Evolutionary conservation across 768 basidiomycete species (phyloP), one percentile per base, ranked within the genome.

Genomic region (Russula brevipes): DNA sequence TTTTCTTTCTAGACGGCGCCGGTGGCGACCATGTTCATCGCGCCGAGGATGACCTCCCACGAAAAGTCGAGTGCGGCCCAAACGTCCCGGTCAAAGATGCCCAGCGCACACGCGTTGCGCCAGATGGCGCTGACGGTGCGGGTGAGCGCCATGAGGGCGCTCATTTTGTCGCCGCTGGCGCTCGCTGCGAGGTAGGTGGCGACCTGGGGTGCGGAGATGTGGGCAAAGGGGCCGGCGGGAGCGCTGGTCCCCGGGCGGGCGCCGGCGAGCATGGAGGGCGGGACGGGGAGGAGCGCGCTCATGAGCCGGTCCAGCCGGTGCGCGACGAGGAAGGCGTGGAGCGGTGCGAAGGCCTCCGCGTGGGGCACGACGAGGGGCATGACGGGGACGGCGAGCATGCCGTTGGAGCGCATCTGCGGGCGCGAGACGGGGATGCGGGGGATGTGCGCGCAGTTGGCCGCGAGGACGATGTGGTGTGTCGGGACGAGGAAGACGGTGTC

Each of bases 351-450:
- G 0, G 88, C 83, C 2, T 81, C 79, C 0, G 88, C 83, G 2
- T 87, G 85, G 2, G 91, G 90, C 12, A 93, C 78, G 46, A 82
- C 78, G 68, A 93, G 74, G 2, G 85, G 85, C 12, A 91, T 77
- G 17, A 92, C 82, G 24, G 91, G 89, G 5, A 92, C 67, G 14
- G 67, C 71, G 55, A 70, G 47, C 47, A 56, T 53, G 19, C 68
- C 70, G 57, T 66, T 73, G 10, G 66, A 49, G 38, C 67, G 67
- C 55, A 42, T 61, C 55, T 65, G 67, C 30, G 56, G 57, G 61
- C 54, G 63, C 68, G 74, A 19, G 69, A 67, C 10, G 68, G 85
- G 80, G 7, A 85, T 74, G 31, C 77, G 72, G 33, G 84, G 84
- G 60, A 87, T 76, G 59, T 79, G 75, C 8, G 85, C 76, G 73